These are phyloP conservation scores for Leccinum pellstonianum DNA, from an alignment of 768 basidiomycete genomes.

Conservation along the genomic window DNA sequence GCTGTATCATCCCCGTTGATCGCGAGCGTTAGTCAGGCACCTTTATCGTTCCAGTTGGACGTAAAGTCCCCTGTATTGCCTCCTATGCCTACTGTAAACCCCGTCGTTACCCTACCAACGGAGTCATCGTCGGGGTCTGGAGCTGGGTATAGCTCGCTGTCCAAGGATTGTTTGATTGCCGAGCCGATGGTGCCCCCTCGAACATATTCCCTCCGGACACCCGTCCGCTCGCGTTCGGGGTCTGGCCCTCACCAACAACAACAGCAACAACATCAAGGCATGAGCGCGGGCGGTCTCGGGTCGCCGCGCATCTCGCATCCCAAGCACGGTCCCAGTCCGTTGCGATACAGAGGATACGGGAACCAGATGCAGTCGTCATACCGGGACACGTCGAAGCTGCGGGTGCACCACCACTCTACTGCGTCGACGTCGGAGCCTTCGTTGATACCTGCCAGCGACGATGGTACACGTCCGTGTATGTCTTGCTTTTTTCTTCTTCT, in stretches of 20 bases:
- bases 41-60: conserved; percentile 17
- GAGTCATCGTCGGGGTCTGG: conserved; percentile 22
- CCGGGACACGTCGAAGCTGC: conserved; percentile 45
- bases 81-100: conserved; percentile 16
- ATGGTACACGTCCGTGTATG: conserved; percentile 47
- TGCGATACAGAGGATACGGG: conserved; percentile 42
- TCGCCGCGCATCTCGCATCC: conserved; percentile 36
- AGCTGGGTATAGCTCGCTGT: conserved; percentile 39
- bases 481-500: conserved; percentile 15
- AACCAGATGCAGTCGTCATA: conserved; percentile 38
- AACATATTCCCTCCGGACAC: conserved; percentile 31
- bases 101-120: conserved; percentile 27
- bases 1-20: conserved; percentile 36
- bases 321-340: conserved; percentile 41
- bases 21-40: conserved; percentile 34
- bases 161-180: conserved; percentile 48
- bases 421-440: conserved; percentile 87
- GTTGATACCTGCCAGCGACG: conserved; percentile 54
- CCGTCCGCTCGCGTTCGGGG: conserved; percentile 32
- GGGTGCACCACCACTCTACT: conserved; percentile 64
- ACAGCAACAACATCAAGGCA: conserved; percentile 21
- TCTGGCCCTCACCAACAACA: conserved; percentile 24
- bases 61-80: conserved; percentile 23
- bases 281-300: conserved; percentile 16
- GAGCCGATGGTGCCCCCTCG: conserved; percentile 34